Base-by-base conservation (phyloP, 2,329 filamentous ascomycete genomes). In the Alternaria triticimaculans region DNA sequence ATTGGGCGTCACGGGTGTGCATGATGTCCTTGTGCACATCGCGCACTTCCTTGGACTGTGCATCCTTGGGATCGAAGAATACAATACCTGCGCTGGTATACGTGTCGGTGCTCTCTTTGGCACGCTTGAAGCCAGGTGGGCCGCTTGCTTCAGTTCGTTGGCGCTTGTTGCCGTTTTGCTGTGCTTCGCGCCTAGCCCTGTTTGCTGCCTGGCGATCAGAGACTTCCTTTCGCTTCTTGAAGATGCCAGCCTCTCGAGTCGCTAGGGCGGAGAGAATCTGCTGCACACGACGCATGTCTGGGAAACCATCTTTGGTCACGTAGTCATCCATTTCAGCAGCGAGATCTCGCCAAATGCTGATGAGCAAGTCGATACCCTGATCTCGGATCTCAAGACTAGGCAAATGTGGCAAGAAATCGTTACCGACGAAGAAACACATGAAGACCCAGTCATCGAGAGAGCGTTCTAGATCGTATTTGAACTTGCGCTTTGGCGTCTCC, bases 391-490 rank as follows among this genome's bases (percentile, higher is more conserved):
- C 96, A 62, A 99, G 86, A 74, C 95, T 97, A n/a, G 96, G 96
- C 62, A 99, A 85, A 85, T 99, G 96, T 55, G 96, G 96, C 71
- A 99, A 83, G 83, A 99, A 99, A 84, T 99, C 96, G 81, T 99
- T 99, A 70, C 95, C 95, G 60, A 98, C 95, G 78, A 98, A 98
- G 83, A 96, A 98, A 82, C 95, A 98, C 89, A 98, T 96, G 80
- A 98, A 98, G 14, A 98, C 93, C 96, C 95, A 98, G 78, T 98
- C 95, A 80, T 98, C 96, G 63, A 98, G 88, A 25, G 94, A 94
- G 69, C 96, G 90, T 81, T 99, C 96, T 48, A 99, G 85, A 78
- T 99, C 94, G 80, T 97, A 98, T 58, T 88, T 88, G 81, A 98
- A 98, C 2, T 90, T 90, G 69, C 97, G 88, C 60, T 89, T 87